Base-by-base conservation (phyloP, 805 yeast species). In the Lachancea sp. region DNA sequence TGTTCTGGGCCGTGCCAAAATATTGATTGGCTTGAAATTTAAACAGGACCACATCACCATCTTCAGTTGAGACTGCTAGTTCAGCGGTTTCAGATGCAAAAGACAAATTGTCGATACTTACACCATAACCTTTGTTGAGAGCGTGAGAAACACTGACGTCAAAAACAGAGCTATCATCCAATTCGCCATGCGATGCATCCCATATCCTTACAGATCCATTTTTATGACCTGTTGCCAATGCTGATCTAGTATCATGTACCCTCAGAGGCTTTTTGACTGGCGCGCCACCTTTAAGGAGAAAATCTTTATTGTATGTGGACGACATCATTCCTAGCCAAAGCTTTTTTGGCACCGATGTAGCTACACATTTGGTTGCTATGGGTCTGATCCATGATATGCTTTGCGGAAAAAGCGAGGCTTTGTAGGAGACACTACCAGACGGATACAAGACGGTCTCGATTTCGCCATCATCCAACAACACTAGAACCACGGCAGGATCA, bases 241-340 rank as follows among this genome's bases (percentile, higher is more conserved):
- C 75, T 3, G 80, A 75, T 29, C 83, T 69, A 17, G 67, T 61
- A 25, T 74, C 78, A 43, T 63, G 63, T 2, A 71, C 65, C 36
- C 78, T 71, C 29, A 71, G 60, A 22, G 65, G 67, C 17, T 72
- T 69, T 23, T 70, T 64, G 0, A 70, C 71, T 0, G 95, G 83
- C 2, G 79, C 74, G 4, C 99, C 98, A 36, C 98, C 98, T 40
- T 70, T 72, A 25, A 89, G 65, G 4, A 87, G 61, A 7, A 74
- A 63, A 8, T 64, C 68, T 11, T 64, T 60, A 30, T 53, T 48
- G 35, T 63, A 56, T 0, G 78, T 60, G n/a, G 73, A 62, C 7
- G 75, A 67, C 67, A 83, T 71, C 71, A 86, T 76, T n/a, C 95
- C 86, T 30, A 76, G 67, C 95, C 95, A 87, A 42, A 80, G 77